phyloP scores from a whole-genome alignment of 805 yeast genomes.

The Kuraishia hungarica region DNA sequence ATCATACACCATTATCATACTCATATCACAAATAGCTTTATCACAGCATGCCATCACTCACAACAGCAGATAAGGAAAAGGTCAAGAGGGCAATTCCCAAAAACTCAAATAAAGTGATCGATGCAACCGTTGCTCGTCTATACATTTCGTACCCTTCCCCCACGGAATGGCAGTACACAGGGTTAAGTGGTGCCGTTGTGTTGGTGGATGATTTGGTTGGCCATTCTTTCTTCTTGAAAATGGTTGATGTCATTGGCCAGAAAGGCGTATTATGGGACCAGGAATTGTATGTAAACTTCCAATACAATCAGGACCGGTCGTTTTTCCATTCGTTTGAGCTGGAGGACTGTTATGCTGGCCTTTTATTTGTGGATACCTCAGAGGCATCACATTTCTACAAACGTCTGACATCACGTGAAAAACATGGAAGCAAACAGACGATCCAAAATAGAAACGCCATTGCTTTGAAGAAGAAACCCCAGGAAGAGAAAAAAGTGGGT shows the following conservation, averaged over 20 bases:
- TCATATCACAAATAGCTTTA: neutral
- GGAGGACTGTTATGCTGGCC: slow-evolving; percentile 82
- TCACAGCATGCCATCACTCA: slow-evolving; percentile 2
- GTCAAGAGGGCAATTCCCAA: slow-evolving; percentile 87
- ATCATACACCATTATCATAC: neutral
- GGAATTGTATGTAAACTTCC: slow-evolving; percentile 81
- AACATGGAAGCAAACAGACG: slow-evolving; percentile 83
- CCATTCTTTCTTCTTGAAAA: slow-evolving; percentile 82
- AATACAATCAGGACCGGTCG: slow-evolving; percentile 87
- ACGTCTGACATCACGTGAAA: slow-evolving; percentile 63
- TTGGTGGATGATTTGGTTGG: slow-evolving; percentile 92
- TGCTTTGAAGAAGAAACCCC: slow-evolving; percentile 52
- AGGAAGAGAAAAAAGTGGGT: slow-evolving; percentile 34
- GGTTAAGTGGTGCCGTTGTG: slow-evolving; percentile 78
- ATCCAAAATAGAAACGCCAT: slow-evolving; percentile 81
- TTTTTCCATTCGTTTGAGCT: slow-evolving; percentile 93
- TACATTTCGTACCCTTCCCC: slow-evolving; percentile 87
- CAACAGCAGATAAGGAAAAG: slow-evolving; percentile 69
- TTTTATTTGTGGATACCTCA: slow-evolving; percentile 77
- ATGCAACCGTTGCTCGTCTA: slow-evolving; percentile 82
- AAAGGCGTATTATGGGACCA: slow-evolving; percentile 97
- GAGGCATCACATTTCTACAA: slow-evolving; percentile 86
- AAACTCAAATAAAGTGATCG: slow-evolving; percentile 77
- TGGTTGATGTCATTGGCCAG: slow-evolving; percentile 77
- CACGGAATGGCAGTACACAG: slow-evolving; percentile 78